These are phyloP conservation scores for Thielaviopsis populi DNA, from an alignment of 2,329 filamentous ascomycete species.

Conservation along the genomic window DNA sequence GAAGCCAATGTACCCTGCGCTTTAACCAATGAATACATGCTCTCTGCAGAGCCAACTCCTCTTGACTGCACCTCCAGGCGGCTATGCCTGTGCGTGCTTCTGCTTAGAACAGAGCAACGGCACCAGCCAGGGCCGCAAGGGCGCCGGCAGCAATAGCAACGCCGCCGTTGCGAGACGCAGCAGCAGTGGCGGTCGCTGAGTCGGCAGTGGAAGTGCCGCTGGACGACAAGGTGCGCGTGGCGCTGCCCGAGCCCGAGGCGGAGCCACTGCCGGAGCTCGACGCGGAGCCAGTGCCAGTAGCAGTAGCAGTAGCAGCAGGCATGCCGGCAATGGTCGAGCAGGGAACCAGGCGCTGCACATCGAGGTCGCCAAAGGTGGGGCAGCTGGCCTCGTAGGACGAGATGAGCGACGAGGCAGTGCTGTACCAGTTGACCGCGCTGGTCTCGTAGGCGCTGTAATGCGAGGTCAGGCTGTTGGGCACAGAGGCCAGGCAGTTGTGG, in stretches of 20 bases:
- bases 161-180: slow-evolving; percentile 7
- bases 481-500: slow-evolving; percentile 24
- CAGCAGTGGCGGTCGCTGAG: not conserved
- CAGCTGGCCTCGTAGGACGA: slow-evolving; percentile 8
- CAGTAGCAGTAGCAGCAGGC: not conserved
- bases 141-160: slow-evolving; percentile 20
- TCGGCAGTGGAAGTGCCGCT: not conserved
- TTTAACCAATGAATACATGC: not conserved
- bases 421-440: slow-evolving; percentile 23
- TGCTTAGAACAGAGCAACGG: slow-evolving; percentile 19
- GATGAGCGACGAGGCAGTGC: slow-evolving; percentile 20
- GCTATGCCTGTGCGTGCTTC: not conserved
- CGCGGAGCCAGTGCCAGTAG: not conserved
- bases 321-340: slow-evolving; percentile 12
- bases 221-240: not conserved
- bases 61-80: not conserved
- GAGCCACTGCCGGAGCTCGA: not conserved
- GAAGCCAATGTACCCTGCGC: not conserved
- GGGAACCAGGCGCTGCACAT: slow-evolving; percentile 1
- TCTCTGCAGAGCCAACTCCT: not conserved
- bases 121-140: slow-evolving; percentile 21
- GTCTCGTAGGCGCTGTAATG: slow-evolving; percentile 24
- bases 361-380: slow-evolving; percentile 9
- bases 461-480: slow-evolving; percentile 23
- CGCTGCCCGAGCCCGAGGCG: not conserved